phyloP scores from a whole-genome alignment of 2,329 filamentous ascomycete genomes.

The Fusarium buxicola region DNA sequence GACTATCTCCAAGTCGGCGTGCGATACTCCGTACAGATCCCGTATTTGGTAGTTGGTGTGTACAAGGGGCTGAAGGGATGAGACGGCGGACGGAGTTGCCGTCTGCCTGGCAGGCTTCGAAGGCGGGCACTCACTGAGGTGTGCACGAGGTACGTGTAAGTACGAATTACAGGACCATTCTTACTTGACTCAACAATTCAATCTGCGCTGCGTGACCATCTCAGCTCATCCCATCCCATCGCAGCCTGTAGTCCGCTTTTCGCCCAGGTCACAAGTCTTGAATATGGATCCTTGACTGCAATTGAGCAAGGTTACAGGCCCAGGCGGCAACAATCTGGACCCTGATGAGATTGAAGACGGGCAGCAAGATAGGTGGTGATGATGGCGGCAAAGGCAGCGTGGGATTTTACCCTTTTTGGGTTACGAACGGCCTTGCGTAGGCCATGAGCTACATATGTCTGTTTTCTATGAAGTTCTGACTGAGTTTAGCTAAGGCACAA shows the following conservation, averaged over 20 bases:
- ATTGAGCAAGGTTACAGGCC: constrained; percentile 29
- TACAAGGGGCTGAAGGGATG: constrained; percentile 17
- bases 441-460: background rate
- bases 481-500: constrained; percentile 16
- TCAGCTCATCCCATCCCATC: constrained; percentile 9
- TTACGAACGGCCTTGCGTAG: background rate
- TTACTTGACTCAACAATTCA: constrained; percentile 10
- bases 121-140: too few relatives aligned
- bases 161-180: constrained; percentile 19
- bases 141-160: constrained; percentile 15
- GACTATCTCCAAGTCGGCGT: constrained; percentile 16
- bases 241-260: constrained; percentile 15
- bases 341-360: constrained; percentile 26
- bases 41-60: constrained; percentile 23
- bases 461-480: constrained; percentile 2
- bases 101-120: constrained; percentile 33
- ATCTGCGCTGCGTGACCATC: constrained; percentile 11
- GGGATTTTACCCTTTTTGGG: constrained; percentile 1
- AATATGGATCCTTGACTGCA: constrained; percentile 9
- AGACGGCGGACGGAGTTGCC: constrained; percentile 14
- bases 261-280: constrained; percentile 36
- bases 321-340: constrained; percentile 30
- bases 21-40: constrained; percentile 1
- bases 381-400: background rate
- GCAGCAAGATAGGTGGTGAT: constrained; percentile 13